Percentiles rank a stretch among this genome's conserved stretches.
These are phyloP conservation scores for Aegilops speltoides DNA, from an alignment of 176 grass and related monocot species.

Conservation along the genomic window DNA sequence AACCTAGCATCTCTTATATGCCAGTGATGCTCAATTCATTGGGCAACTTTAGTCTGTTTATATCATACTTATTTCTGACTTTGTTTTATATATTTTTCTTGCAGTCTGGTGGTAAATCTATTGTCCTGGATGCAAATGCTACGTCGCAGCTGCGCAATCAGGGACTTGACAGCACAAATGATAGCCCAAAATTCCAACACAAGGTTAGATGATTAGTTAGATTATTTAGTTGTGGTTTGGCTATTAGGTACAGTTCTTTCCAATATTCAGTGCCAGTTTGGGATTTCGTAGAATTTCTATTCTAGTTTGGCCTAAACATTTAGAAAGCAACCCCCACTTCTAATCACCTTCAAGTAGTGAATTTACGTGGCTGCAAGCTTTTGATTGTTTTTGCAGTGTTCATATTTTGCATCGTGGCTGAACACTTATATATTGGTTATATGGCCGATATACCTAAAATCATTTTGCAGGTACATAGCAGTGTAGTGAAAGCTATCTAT, in stretches of 20 bases:
- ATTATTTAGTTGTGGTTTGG: not conserved
- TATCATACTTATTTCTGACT: not conserved
- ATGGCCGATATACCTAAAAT: conserved; percentile 26
- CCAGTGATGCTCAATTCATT: not conserved
- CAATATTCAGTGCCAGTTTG: not conserved
- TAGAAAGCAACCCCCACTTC: not conserved
- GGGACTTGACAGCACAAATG: conserved; percentile 73
- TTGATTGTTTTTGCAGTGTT: not conserved
- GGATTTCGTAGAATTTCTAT: not conserved
- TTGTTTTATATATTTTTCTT: not conserved
- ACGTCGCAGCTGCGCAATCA: conserved; percentile 64
- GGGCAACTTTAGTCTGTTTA: not conserved
- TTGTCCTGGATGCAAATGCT: conserved; percentile 88
- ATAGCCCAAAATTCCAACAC: conserved; percentile 74
- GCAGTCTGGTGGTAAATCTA: conserved; percentile 66
- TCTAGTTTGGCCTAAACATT: not conserved
- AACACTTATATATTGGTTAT: conserved; percentile 19
- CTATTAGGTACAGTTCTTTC: not conserved
- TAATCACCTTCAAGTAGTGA: not conserved
- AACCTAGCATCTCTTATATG: not conserved
- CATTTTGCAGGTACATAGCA: conserved; percentile 71
- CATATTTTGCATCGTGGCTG: not conserved
- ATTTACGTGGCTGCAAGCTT: not conserved
- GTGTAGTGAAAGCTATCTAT: conserved; percentile 89
- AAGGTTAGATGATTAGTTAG: conserved; percentile 75